Evolutionary conservation across 768 basidiomycete genomes (phyloP), one percentile per base, ranked within the genome.

Genomic region (Boletus rufocinnamomeus): DNA sequence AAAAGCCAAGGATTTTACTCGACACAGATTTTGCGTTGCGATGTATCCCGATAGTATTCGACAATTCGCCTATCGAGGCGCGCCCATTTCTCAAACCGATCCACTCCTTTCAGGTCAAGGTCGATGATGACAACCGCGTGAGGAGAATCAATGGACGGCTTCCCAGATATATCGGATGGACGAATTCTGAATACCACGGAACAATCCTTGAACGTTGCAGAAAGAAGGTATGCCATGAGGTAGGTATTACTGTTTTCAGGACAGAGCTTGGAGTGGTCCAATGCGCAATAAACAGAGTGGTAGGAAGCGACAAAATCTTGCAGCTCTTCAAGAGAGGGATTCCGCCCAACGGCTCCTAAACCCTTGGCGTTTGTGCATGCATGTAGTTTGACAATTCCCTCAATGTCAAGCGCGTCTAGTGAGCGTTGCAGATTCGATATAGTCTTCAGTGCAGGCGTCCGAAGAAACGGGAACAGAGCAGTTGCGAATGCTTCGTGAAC

Each of bases 191-290:
- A 60, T 54, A 89, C 83, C 53, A 89, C 57, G 1, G 95, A 97
- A 75, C 96, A 99, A 72, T 99, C 96, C 72, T 99, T 99, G 81
- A 99, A 94, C 7, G 91, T 91, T 27, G 93, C 93, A 6, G 93
- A 93, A 52, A 98, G 86, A 23, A 94, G 76, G 71, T 92, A 92
- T 9, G 91, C 87, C 48, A 91, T 74, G 43, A 86, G 68, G 62
- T 88, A 83, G 63, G 89, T 82, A 41, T 83, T 81, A 50, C 91
- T 72, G 58, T 84, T 69, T 25, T 75, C 70, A 25, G 77, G 70
- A 38, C 66, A 66, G 28, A 79, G 80, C 23, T 72, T 68, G 28
- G 66, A 63, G 58, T 82, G 75, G 66, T 79, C 72, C 54, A 74
- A 59, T 9, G 69, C 58, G 40, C 60, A 63, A 64, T 69, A 65